Evolutionary conservation across 2,329 filamentous ascomycete genomes (phyloP), one percentile per base, ranked within the genome.

Genomic region (Colletotrichum phormii): DNA sequence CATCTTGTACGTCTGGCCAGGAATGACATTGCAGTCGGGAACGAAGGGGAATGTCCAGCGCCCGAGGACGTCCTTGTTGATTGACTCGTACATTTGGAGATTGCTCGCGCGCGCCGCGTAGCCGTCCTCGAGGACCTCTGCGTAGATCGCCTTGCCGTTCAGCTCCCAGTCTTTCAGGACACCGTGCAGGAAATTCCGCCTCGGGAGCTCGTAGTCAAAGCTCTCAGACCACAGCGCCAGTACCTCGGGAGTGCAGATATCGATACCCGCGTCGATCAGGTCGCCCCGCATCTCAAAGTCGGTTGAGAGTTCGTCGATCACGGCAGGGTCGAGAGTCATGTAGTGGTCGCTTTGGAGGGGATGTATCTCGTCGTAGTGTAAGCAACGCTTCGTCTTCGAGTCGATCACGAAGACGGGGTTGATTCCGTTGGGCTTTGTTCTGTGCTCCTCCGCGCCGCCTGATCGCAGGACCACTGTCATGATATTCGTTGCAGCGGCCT

Each of bases 221-320:
- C 95, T 98, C 83, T 99, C 97, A 9, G 95, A 97, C 94, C 97
- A 99, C 70, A 98, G 85, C 8, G 95, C 95, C 55, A 98, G 89
- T 9, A 98, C 95, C 79, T 98, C 97, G 0, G 96, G 95, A 1
- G 97, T 98, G 83, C 96, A 98, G 75, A 99, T 98, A 80, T 99
- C 97, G 78, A 99, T 97, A 64, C 94, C 94, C 77, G 95, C 95
- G 82, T 99, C 97, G 74, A 98, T 93, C 71, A 99, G 85, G 82
- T 99, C 96, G 75, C 93, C 90, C 51, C 95, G 91, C 24, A 98
- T 87, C 77, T 97, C 95, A 63, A 98, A 89, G 80, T 97, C 94
- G 57, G 85, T 84, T 6, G 89, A 86, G 76, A 93, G 88, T 61
- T 90, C 88, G 64, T 92, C 90, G 22, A 98, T 85, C n/a, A 98